These are phyloP conservation scores for Rugiboletus extremiorientalis DNA, from an alignment of 1,284 basidiomycete genomes.

Conservation along the genomic window DNA sequence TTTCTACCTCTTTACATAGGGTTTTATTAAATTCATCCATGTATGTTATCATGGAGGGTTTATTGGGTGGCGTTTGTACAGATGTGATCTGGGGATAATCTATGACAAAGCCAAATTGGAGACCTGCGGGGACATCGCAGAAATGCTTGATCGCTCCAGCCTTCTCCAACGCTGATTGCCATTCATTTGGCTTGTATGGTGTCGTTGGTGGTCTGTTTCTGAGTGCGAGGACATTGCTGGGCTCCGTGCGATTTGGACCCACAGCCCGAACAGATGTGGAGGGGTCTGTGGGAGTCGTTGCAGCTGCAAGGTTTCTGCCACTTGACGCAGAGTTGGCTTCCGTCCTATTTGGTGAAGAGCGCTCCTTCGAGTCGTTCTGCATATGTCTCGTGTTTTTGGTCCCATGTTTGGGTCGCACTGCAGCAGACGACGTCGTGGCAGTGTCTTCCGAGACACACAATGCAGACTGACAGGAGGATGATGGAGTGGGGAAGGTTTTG, in stretches of 20 bases:
- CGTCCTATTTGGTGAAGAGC: background rate
- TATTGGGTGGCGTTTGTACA: conserved; percentile 5
- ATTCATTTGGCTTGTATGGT: conserved; percentile 27
- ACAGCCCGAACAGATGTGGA: conserved; percentile 30
- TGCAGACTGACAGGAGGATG: background rate
- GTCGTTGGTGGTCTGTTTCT: conserved; percentile 19
- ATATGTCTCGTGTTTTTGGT: background rate
- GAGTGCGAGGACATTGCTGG: conserved; percentile 26
- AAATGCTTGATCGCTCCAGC: too few relatives aligned
- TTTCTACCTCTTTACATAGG: background rate
- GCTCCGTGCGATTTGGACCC: conserved; percentile 21
- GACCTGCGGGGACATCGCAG: background rate
- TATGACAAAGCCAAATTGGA: conserved; percentile 3
- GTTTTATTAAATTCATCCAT: background rate
- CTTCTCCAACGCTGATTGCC: conserved; percentile 3
- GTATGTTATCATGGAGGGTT: background rate
- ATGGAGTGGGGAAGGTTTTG: background rate
- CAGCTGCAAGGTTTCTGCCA: conserved; percentile 2
- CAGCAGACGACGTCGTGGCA: background rate
- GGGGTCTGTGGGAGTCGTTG: background rate
- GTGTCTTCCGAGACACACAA: conserved; percentile 8
- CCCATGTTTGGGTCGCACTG: background rate
- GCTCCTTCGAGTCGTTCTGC: background rate
- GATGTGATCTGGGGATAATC: conserved; percentile 4
- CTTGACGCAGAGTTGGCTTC: background rate